Evolutionary conservation across 2,329 filamentous ascomycete genomes (phyloP), one percentile per base, ranked within the genome.

Genomic region (Xylariales sp.): DNA sequence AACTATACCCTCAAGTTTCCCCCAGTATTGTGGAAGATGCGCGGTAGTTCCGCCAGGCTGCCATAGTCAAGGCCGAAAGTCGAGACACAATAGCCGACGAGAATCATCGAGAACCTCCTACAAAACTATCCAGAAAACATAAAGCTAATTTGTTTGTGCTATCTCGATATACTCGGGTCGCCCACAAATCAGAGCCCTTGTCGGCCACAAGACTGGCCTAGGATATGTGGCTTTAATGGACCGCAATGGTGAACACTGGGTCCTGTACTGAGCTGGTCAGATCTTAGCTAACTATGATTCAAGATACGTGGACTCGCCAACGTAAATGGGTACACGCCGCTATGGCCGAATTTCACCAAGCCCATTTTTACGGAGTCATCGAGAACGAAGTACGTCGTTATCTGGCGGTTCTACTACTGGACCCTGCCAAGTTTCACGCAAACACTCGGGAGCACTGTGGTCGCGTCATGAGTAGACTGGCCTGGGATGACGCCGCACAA

Each of bases 251-350:
- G 50, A 51, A n/a, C n/a, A n/a, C n/a, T n/a, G n/a, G n/a, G n/a
- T n/a, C n/a, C n/a, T n/a, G n/a, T n/a, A n/a, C n/a, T n/a, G n/a
- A n/a, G n/a, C n/a, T n/a, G n/a, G n/a, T n/a, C n/a, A n/a, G n/a
- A n/a, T n/a, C n/a, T n/a, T n/a, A n/a, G n/a, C n/a, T n/a, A n/a
- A n/a, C n/a, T n/a, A n/a, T n/a, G n/a, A n/a, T n/a, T n/a, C n/a
- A 41, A 72, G 70, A 73, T 19, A 66, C 54, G 31, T 74, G 71
- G 71, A 68, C 63, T 25, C 59, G 57, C 5, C 71, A 74, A 48
- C 64, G 71, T 16, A 74, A 72, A 56, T 74, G 70, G 71, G 64
- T 70, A 10, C 71, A 74, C 46, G 66, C 71, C 7, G 70, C 71
- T 49, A 68, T 70, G 66, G 58, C 58, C n/a, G 57, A 61, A 10